A percentile compares a stretch with the other conserved stretches of the same genome.
These are phyloP conservation scores for Camellia lanceoleosa DNA, from an alignment of 148 eudicot genomes.

Conservation along the genomic window DNA sequence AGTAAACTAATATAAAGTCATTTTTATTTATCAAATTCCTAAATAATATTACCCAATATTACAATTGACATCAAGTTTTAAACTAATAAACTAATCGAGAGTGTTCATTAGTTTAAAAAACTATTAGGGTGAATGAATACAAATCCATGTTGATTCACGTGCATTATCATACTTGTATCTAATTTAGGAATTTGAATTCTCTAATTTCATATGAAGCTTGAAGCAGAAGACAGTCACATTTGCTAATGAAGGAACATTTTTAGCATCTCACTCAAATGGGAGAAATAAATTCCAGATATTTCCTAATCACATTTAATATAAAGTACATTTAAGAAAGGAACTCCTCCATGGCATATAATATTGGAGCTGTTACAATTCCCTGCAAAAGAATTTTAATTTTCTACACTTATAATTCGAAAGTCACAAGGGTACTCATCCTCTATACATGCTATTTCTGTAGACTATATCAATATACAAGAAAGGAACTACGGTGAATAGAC, in stretches of 20 bases:
- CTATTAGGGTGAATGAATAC: not conserved
- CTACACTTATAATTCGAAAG: not conserved
- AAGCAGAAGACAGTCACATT: no score
- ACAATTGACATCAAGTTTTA: not conserved
- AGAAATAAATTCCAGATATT: no score
- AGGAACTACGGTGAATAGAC: not conserved
- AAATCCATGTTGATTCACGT: no score
- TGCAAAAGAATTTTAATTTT: constrained; percentile 22
- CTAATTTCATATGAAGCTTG: no score
- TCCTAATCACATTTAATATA: no score
- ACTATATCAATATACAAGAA: not conserved
- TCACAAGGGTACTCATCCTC: not conserved
- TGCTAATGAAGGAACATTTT: no score
- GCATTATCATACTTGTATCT: no score
- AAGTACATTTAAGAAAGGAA: constrained; percentile 28
- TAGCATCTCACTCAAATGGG: no score
- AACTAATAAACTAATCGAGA: no score
- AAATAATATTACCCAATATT: not conserved
- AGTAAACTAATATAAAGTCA: not conserved
- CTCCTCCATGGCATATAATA: constrained; percentile 83
- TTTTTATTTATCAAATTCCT: not conserved
- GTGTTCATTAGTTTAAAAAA: not conserved
- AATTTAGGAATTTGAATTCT: no score
- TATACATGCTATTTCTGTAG: not conserved
- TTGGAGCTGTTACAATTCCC: constrained; percentile 93